Percentiles rank a stretch among this genome's conserved stretches.
These are phyloP conservation scores for Daedaleopsis sinensis DNA, from an alignment of 768 basidiomycete species.

Conservation along the genomic window DNA sequence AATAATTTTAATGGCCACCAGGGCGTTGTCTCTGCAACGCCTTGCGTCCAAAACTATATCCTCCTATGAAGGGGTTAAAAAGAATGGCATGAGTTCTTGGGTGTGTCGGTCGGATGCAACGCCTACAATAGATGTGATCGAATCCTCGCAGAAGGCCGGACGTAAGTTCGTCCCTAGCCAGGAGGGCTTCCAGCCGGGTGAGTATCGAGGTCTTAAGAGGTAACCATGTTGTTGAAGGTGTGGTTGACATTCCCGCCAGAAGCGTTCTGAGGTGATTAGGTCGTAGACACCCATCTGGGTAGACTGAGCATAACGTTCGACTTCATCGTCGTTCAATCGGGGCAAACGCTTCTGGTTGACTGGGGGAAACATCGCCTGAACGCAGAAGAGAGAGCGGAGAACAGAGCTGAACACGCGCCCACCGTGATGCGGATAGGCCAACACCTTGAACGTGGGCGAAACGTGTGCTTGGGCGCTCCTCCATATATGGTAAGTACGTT, in stretches of 20 bases:
- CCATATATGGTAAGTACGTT: background rate
- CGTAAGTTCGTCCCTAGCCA: conserved; percentile 13
- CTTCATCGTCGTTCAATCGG: background rate
- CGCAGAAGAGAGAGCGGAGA: background rate
- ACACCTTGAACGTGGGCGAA: background rate
- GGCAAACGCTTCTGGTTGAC: background rate
- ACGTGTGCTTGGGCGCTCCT: no score
- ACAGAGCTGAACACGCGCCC: background rate
- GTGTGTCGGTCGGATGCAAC: no score
- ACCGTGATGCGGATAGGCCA: background rate
- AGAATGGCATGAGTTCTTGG: no score
- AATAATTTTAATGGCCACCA: conserved; percentile 23
- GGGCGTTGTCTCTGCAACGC: conserved; percentile 13
- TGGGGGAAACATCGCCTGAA: background rate
- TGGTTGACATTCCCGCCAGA: conserved; percentile 20
- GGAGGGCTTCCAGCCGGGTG: conserved; percentile 13
- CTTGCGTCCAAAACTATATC: no score
- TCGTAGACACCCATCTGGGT: conserved; percentile 10
- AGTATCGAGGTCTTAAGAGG: conserved; percentile 23
- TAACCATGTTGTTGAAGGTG: conserved; percentile 21
- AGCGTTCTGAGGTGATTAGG: background rate
- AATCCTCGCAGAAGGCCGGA: conserved; percentile 21
- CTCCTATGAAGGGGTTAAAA: conserved; percentile 1
- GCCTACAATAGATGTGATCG: conserved; percentile 17
- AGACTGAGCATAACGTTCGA: background rate